Conservation (phyloP, 345 rosid genomes). For the Physaria fendleri region DNA sequence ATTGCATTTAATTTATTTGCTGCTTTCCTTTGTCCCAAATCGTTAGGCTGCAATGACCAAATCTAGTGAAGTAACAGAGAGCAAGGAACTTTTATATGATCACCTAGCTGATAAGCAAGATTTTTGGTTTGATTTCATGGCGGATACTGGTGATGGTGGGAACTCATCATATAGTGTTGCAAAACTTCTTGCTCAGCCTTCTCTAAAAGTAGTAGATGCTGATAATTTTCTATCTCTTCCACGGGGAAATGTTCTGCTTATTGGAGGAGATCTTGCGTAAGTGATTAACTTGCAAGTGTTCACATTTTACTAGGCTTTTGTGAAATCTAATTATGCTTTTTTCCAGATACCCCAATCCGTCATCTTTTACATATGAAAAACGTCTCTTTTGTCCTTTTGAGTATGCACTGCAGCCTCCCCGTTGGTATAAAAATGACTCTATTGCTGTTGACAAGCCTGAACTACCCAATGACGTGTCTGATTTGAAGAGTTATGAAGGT, state of each 20-base stretch:
- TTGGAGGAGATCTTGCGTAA: slow-evolving; percentile 99
- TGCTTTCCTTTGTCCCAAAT: slow-evolving; percentile 3
- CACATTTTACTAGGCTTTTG: slow-evolving; percentile 5
- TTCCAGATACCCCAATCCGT: slow-evolving; percentile 93
- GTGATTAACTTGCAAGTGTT: slow-evolving; percentile 27
- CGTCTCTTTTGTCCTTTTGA: slow-evolving; percentile 93
- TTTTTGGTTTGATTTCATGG: slow-evolving; percentile 99
- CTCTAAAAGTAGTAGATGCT: slow-evolving; percentile 33
- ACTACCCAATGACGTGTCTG: slow-evolving; percentile 59
- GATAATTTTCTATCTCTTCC: slow-evolving; percentile 46
- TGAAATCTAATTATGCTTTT: slow-evolving; percentile 1
- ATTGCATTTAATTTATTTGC: neutral
- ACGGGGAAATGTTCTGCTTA: slow-evolving; percentile 70
- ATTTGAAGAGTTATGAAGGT: slow-evolving; percentile 77
- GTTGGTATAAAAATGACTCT: slow-evolving; percentile 64
- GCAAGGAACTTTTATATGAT: slow-evolving; percentile 62
- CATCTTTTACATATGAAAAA: slow-evolving; percentile 77
- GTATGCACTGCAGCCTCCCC: slow-evolving; percentile 93
- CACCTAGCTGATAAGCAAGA: slow-evolving; percentile 69
- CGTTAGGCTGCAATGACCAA: slow-evolving; percentile 86
- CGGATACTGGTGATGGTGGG: slow-evolving; percentile 99
- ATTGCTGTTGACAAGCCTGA: slow-evolving; percentile 87
- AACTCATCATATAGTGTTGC: slow-evolving; percentile 88
- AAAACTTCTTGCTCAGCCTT: slow-evolving; percentile 87
- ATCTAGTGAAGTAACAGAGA: slow-evolving; percentile 43